Evolutionary conservation across 805 yeast species (phyloP).

Genomic region (Lipomyces oligophaga): DNA sequence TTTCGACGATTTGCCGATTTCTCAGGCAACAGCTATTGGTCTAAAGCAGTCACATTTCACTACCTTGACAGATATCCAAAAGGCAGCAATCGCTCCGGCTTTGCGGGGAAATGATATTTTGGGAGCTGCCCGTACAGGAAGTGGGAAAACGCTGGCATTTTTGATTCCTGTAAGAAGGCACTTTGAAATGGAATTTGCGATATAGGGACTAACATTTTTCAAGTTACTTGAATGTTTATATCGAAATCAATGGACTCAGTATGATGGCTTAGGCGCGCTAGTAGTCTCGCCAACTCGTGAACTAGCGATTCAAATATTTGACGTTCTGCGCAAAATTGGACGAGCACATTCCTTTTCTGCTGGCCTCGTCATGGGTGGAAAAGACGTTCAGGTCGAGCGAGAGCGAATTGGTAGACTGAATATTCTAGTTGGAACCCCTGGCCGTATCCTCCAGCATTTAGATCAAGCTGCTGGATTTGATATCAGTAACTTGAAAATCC

Average conservation of each 20-base stretch:
- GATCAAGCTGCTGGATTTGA: conserved; percentile 84
- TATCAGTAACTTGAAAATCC: conserved; percentile 65
- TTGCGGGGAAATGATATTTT: conserved; percentile 74
- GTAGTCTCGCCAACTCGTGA: conserved; percentile 92
- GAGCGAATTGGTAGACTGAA: conserved; percentile 77
- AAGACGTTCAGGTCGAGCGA: conserved; percentile 74
- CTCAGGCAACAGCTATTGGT: conserved; percentile 25
- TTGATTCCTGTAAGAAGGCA: conserved; percentile 61
- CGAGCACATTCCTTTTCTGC: conserved; percentile 72
- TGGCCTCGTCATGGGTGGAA: conserved; percentile 90
- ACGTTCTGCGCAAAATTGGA: conserved; percentile 80
- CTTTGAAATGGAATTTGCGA: not conserved
- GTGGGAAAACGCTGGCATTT: conserved; percentile 88
- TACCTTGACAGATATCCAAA: conserved; percentile 81
- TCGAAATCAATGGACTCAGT: conserved; percentile 69
- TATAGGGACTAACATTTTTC: not conserved
- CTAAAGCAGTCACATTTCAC: conserved; percentile 73
- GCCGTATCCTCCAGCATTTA: conserved; percentile 82
- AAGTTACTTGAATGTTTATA: conserved; percentile 44
- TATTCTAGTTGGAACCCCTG: conserved; percentile 87
- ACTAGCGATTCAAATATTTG: conserved; percentile 84
- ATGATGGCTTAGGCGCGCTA: conserved; percentile 85
- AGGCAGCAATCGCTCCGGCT: conserved; percentile 67
- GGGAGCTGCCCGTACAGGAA: conserved; percentile 87
- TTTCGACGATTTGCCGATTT: conserved; percentile 30